Evolutionary conservation across 805 yeast species (phyloP).

Genomic region (Candida morakotiae): DNA sequence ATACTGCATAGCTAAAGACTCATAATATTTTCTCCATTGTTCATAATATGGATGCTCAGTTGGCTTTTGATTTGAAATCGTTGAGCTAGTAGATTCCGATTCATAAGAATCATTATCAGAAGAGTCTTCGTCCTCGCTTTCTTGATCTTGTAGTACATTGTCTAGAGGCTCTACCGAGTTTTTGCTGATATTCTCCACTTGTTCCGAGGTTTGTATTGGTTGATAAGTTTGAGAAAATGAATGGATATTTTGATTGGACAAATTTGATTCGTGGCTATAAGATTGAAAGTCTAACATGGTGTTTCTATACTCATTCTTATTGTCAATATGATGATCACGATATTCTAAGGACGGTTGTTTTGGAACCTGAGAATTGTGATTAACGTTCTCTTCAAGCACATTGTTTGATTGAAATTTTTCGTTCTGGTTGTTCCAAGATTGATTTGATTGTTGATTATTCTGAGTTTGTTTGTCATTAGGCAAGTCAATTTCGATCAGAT

Average conservation of each 20-base stretch:
- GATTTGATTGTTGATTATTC: not conserved
- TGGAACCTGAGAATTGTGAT: not conserved
- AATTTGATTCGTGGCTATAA: not conserved
- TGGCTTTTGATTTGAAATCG: constrained; percentile 8
- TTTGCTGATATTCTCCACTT: not conserved
- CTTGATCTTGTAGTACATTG: constrained; percentile 2
- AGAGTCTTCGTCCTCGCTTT: constrained; percentile 8
- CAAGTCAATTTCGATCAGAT: not conserved
- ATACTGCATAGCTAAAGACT: constrained; percentile 18
- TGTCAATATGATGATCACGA: not conserved
- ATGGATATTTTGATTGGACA: not conserved
- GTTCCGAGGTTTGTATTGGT: not conserved
- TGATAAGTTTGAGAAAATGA: not conserved
- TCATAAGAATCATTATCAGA: constrained; percentile 10
- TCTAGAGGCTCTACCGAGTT: constrained; percentile 8
- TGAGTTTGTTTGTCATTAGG: not conserved
- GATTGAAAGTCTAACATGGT: not conserved
- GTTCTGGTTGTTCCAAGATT: no score
- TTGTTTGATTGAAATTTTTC: not conserved
- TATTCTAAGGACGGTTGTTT: not conserved
- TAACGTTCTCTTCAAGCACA: not conserved
- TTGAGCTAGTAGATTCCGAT: constrained; percentile 8
- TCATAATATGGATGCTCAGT: constrained; percentile 29
- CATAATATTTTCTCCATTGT: constrained; percentile 38
- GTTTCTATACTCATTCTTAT: not conserved